Evolutionary conservation across 139 green algal species (phyloP).

Genomic region (Volvox reticuliferus): DNA sequence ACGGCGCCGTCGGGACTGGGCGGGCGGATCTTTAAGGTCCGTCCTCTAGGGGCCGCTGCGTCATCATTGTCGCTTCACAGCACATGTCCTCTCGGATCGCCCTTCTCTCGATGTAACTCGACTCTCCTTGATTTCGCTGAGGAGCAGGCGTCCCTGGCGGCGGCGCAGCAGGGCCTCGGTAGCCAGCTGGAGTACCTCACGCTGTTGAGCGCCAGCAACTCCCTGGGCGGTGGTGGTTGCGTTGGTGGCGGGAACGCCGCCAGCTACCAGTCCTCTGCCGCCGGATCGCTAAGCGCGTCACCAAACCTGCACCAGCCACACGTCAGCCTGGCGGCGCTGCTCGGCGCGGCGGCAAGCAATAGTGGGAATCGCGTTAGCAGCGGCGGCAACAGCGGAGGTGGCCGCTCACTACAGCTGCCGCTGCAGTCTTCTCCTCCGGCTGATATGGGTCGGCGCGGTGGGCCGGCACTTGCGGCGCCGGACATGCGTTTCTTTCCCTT

Average conservation of each 20-base stretch:
- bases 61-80: neutral
- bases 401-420: neutral
- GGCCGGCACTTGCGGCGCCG: neutral
- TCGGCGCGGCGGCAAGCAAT: neutral
- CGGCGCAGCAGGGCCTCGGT: neutral
- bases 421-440: neutral
- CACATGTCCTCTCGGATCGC: neutral
- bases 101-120: neutral
- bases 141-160: constrained; percentile 29
- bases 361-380: neutral
- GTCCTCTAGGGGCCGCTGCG: neutral
- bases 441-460: neutral
- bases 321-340: neutral
- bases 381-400: neutral
- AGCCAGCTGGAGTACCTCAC: neutral
- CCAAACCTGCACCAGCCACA: constrained; percentile 9
- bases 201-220: neutral
- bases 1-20: neutral
- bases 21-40: constrained; percentile 3
- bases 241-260: neutral
- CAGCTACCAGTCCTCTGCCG: neutral
- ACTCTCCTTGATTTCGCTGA: constrained; percentile 12
- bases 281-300: neutral
- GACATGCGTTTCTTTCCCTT: constrained; percentile 31
- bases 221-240: neutral